Evolutionary conservation across 305 asterid genomes (phyloP).

Genomic region (Fraxinus angustifolia): DNA sequence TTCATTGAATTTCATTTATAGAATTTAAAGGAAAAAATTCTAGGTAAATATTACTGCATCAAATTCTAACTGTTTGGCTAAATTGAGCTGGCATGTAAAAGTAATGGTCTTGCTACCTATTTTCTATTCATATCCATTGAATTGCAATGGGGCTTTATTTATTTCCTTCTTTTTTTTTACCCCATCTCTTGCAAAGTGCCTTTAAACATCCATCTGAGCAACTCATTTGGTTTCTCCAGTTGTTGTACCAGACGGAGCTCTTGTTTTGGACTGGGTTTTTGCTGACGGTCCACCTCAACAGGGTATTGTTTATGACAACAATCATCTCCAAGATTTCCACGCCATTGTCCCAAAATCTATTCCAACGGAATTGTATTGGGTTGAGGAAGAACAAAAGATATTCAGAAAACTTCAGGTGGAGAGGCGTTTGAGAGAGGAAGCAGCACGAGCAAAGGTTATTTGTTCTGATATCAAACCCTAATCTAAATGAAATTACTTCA

Average conservation of each 20-base stretch:
- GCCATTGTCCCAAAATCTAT: slow-evolving; percentile 61
- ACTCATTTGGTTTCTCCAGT: slow-evolving; percentile 49
- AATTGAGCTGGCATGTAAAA: not conserved
- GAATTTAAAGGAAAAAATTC: not conserved
- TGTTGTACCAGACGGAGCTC: slow-evolving; percentile 70
- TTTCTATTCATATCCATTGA: slow-evolving; percentile 14
- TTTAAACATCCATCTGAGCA: slow-evolving; percentile 25
- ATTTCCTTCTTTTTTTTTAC: slow-evolving; percentile 13
- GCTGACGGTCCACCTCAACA: slow-evolving; percentile 87
- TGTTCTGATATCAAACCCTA: slow-evolving; percentile 23
- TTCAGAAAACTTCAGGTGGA: slow-evolving; percentile 64
- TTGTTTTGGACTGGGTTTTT: slow-evolving; percentile 91
- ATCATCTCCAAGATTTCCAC: slow-evolving; percentile 65
- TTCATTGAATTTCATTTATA: slow-evolving; percentile 2
- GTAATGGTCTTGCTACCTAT: not conserved
- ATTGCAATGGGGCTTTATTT: slow-evolving; percentile 4
- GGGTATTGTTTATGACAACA: slow-evolving; percentile 73
- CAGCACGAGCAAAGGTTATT: slow-evolving; percentile 68
- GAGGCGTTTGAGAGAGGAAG: slow-evolving; percentile 71
- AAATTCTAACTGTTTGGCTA: not conserved
- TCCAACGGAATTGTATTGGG: slow-evolving; percentile 65
- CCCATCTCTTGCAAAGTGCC: slow-evolving; percentile 17
- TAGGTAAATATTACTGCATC: slow-evolving; percentile 3
- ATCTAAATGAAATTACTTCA: not conserved
- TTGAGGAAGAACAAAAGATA: slow-evolving; percentile 64